Percentiles rank a stretch among this genome's conserved stretches.
These are phyloP conservation scores for Plasmodium billcollinsi DNA, from an alignment of 169 alveolate species.

Conservation along the genomic window DNA sequence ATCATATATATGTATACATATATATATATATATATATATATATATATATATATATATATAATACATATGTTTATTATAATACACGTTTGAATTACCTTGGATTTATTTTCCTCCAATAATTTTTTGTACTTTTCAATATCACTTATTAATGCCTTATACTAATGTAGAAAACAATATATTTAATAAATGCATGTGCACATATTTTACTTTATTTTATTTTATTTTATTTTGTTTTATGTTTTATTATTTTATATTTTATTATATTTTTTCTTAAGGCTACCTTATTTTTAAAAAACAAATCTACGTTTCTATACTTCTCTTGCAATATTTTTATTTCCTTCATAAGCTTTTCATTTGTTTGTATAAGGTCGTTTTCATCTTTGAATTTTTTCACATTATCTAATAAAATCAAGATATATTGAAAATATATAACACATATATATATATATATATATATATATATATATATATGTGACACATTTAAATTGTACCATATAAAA, in stretches of 20 bases:
- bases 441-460: no score
- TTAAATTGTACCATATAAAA: no score
- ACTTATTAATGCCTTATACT: slow-evolving; percentile 30
- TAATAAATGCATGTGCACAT: no score
- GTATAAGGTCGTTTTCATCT: slow-evolving; percentile 35
- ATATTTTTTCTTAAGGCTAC: slow-evolving; percentile 18
- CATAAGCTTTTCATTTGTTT: slow-evolving; percentile 48
- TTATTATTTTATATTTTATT: not conserved
- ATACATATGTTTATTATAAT: no score
- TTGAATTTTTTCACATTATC: slow-evolving; percentile 45
- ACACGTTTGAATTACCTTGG: slow-evolving; percentile 21
- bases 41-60: no score
- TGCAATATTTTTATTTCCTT: slow-evolving; percentile 56
- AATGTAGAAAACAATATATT: not conserved
- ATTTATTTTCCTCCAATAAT: slow-evolving; percentile 29
- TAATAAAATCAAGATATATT: not conserved
- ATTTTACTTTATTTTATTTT: no score
- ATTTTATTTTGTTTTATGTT: no score
- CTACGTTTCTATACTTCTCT: slow-evolving; percentile 56
- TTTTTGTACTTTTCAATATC: slow-evolving; percentile 52
- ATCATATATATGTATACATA: not conserved
- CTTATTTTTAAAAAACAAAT: slow-evolving; percentile 57
- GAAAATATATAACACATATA: not conserved
- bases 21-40: no score
- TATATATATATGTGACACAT: no score